Conservation (phyloP, 352 stramenopile genomes). For the Pythium apleroticum region DNA sequence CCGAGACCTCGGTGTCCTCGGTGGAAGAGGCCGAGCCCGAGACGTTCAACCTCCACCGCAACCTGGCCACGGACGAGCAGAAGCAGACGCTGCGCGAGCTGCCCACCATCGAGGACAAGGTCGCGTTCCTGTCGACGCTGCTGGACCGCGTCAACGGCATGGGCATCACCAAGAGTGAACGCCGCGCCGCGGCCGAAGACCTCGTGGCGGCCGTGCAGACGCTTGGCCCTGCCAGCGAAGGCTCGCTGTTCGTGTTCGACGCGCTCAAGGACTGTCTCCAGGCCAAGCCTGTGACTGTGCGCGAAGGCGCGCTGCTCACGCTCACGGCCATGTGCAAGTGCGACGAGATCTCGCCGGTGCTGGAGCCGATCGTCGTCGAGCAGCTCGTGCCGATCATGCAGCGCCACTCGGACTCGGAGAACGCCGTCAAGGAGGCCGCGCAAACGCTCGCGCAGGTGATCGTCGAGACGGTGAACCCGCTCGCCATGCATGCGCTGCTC, state of each 20-base stretch:
- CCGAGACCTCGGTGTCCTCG: constrained; percentile 38
- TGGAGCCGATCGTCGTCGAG: constrained; percentile 61
- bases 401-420: constrained; percentile 65
- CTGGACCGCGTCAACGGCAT: constrained; percentile 44
- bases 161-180: constrained; percentile 36
- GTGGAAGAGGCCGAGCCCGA: constrained; percentile 33
- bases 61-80: constrained; percentile 45
- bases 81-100: constrained; percentile 35
- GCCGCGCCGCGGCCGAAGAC: constrained; percentile 46
- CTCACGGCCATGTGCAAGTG: constrained; percentile 44
- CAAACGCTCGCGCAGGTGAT: constrained; percentile 35
- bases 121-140: constrained; percentile 39
- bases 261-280: constrained; percentile 42
- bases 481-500: constrained; percentile 59
- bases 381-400: constrained; percentile 52
- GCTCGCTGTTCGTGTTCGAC: constrained; percentile 43
- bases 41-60: constrained; percentile 28
- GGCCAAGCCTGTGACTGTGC: constrained; percentile 45
- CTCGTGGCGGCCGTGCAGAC: constrained; percentile 48
- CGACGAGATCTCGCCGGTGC: constrained; percentile 41
- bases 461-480: constrained; percentile 47
- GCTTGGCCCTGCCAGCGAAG: constrained; percentile 35
- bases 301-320: constrained; percentile 53
- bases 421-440: constrained; percentile 46
- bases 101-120: constrained; percentile 33